These are phyloP conservation scores for Cutaneotrichosporon sp. DNA, from an alignment of 1,284 basidiomycete species.

Conservation along the genomic window DNA sequence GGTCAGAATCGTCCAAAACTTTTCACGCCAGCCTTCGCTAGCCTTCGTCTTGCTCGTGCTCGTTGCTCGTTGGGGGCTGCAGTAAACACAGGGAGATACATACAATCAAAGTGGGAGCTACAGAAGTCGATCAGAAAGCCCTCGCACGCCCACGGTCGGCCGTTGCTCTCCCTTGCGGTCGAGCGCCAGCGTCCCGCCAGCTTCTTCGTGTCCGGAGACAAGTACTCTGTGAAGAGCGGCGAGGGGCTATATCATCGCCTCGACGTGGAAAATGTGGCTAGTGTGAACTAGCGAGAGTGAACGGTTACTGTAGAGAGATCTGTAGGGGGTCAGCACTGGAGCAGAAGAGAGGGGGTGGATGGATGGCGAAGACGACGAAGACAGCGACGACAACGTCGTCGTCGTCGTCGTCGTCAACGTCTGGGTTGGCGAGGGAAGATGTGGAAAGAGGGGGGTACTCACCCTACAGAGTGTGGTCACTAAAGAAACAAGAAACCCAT, in stretches of 20 bases:
- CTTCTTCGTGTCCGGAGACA: constrained; percentile 44
- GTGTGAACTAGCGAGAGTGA: constrained; percentile 52
- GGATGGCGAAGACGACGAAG: constrained; percentile 7
- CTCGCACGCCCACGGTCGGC: constrained; percentile 42
- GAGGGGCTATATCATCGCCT: constrained; percentile 52
- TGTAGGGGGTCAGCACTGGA: constrained; percentile 24
- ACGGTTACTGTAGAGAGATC: constrained; percentile 53
- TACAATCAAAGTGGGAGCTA: neutral
- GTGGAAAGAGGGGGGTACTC: constrained; percentile 14
- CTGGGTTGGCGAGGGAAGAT: neutral
- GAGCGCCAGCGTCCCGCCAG: constrained; percentile 41
- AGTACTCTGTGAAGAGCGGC: constrained; percentile 53
- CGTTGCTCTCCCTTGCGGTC: constrained; percentile 32
- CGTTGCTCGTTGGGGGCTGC: neutral
- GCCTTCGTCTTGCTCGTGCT: neutral
- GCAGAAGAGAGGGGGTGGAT: constrained; percentile 3
- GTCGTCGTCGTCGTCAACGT: no score
- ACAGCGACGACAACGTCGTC: neutral
- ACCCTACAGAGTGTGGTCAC: constrained; percentile 36
- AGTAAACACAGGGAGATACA: constrained; percentile 2
- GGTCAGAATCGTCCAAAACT: neutral
- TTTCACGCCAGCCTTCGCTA: neutral
- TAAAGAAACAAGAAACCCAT: constrained; percentile 26
- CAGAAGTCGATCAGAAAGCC: constrained; percentile 53
- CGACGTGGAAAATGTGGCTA: constrained; percentile 54